Evolutionary conservation across 31 red algal genomes (phyloP).

Genomic region (Asparagopsis taxiformis): DNA sequence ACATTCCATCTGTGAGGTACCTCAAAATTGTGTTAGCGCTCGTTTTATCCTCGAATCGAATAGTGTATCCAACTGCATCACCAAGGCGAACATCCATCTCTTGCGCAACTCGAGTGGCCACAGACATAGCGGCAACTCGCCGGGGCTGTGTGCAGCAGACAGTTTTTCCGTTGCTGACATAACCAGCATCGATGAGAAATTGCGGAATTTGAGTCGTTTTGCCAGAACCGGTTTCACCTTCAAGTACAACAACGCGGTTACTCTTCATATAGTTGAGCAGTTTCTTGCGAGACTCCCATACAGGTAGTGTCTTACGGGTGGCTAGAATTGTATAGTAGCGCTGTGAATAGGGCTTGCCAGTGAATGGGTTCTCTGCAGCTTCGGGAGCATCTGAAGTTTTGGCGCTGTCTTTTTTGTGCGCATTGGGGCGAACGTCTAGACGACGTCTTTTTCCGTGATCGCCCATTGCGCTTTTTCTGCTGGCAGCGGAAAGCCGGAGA

Average conservation of each 20-base stretch:
- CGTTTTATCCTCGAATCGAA: conserved; percentile 90
- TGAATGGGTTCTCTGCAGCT: conserved; percentile 48
- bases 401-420: no score
- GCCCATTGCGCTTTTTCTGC: no score
- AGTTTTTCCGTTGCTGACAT: conserved; percentile 13
- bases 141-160: conserved; percentile 93
- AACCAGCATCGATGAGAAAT: conserved; percentile 77
- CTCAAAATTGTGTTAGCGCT: conserved; percentile 60
- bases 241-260: conserved; percentile 79
- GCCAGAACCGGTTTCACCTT: conserved; percentile 97
- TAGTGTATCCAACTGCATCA: conserved; percentile 77
- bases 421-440: no score
- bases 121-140: conserved; percentile 83
- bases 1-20: conserved; percentile 94
- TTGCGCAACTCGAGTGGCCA: conserved; percentile 83
- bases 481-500: no score
- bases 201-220: conserved; percentile 98
- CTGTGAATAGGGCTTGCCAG: conserved; percentile 50
- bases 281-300: conserved; percentile 42
- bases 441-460: no score
- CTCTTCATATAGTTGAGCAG: conserved; percentile 54
- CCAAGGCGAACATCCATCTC: conserved; percentile 85
- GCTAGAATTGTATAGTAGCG: conserved; percentile 75
- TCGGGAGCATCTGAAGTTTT: no score
- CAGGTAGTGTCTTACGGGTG: conserved; percentile 59